phyloP scores from a whole-genome alignment of 2,329 filamentous ascomycete genomes.

The Beauveria pseudobassiana region DNA sequence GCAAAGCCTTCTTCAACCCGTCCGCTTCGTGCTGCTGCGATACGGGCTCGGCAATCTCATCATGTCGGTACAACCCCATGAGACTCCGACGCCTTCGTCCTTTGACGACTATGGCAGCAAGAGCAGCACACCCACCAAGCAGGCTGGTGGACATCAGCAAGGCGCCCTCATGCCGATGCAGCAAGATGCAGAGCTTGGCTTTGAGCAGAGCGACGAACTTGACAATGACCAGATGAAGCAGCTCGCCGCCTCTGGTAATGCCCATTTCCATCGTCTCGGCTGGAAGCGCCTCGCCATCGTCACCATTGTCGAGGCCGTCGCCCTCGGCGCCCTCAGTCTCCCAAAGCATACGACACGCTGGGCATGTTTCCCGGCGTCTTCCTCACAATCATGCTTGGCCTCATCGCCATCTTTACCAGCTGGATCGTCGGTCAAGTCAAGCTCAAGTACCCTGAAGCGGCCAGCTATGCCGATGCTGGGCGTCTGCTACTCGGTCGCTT shows the following conservation, averaged over 20 bases:
- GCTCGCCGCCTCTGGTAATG: constrained; percentile 32
- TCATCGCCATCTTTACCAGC: constrained; percentile 16
- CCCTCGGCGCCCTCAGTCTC: constrained; percentile 40
- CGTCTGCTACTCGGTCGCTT: constrained; percentile 47
- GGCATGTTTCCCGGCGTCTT: constrained; percentile 27
- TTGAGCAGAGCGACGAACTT: constrained; percentile 20
- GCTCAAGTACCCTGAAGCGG: constrained; percentile 42
- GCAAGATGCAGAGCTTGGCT: constrained; percentile 25
- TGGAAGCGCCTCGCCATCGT: constrained; percentile 44
- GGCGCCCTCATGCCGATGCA: not conserved
- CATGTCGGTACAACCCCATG: not conserved
- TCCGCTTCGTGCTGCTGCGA: not conserved
- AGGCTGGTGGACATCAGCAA: not conserved
- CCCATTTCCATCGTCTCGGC: constrained; percentile 39
- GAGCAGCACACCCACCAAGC: not conserved
- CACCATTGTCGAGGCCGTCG: constrained; percentile 44
- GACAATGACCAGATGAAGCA: constrained; percentile 25
- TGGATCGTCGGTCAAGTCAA: constrained; percentile 23
- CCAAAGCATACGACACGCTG: constrained; percentile 33
- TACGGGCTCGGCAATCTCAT: not conserved
- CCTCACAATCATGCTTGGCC: constrained; percentile 13
- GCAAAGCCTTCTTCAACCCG: not conserved
- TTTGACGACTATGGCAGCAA: not conserved
- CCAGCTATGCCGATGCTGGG: constrained; percentile 57
- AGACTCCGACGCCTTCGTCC: not conserved